These are phyloP conservation scores for Fragilaria crotonensis DNA, from an alignment of 108 stramenopile species.

Conservation along the genomic window DNA sequence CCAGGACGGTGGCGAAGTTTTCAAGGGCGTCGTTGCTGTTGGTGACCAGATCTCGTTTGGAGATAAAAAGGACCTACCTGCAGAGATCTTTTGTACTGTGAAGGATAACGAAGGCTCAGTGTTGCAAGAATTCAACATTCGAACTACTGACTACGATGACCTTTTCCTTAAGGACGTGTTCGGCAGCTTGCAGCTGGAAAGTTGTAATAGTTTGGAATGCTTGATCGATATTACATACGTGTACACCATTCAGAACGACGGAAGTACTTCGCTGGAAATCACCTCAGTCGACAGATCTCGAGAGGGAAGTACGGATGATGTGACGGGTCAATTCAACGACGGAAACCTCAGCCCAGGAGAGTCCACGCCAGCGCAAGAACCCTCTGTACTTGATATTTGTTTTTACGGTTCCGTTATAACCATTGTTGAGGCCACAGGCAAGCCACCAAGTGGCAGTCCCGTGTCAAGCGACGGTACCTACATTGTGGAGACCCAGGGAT, in stretches of 20 bases:
- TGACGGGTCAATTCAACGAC: neutral
- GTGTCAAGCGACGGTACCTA: neutral
- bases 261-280: neutral
- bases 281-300: neutral
- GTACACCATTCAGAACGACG: constrained; percentile 1
- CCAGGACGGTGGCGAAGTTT: neutral
- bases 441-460: neutral
- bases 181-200: neutral
- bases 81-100: neutral
- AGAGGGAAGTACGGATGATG: neutral
- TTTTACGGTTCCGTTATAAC: neutral
- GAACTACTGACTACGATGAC: neutral
- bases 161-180: neutral
- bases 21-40: neutral
- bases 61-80: neutral
- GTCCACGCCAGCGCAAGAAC: neutral
- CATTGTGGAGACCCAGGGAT: neutral
- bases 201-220: neutral
- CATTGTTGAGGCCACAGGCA: neutral
- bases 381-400: neutral
- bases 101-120: neutral
- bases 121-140: neutral
- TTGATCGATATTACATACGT: neutral
- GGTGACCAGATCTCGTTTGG: neutral
- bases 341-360: neutral